Conservation (phyloP, 2,329 filamentous ascomycete species). For the Cladobotryum protrusum region DNA sequence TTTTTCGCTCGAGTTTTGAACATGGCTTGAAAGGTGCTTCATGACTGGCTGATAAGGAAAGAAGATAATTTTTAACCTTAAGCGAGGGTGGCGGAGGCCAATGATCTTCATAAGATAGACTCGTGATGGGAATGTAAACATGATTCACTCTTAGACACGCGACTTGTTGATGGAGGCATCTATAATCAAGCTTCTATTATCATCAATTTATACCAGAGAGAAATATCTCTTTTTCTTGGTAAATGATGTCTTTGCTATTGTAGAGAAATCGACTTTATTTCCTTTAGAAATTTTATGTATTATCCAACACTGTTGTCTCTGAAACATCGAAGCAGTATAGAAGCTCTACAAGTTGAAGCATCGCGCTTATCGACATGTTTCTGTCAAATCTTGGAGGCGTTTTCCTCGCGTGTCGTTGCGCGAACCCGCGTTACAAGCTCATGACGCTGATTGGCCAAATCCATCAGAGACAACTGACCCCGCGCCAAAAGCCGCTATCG, state of each 20-base stretch:
- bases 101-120: too few relatives aligned
- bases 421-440: neutral
- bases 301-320: too few relatives aligned
- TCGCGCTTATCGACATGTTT: conserved; percentile 6
- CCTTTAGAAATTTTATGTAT: too few relatives aligned
- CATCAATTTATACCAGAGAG: too few relatives aligned
- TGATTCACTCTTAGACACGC: too few relatives aligned
- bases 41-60: neutral
- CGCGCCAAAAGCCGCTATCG: conserved; percentile 2
- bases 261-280: too few relatives aligned
- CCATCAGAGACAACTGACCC: neutral
- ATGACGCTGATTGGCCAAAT: conserved; percentile 1
- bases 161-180: too few relatives aligned
- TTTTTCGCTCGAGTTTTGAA: neutral
- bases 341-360: neutral
- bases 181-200: too few relatives aligned
- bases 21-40: neutral
- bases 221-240: too few relatives aligned
- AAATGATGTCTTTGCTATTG: too few relatives aligned
- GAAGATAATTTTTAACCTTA: neutral
- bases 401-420: conserved; percentile 1
- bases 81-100: neutral
- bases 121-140: too few relatives aligned
- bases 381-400: neutral
- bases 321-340: neutral